Base-by-base conservation (phyloP, 2,329 filamentous ascomycete genomes). In the Pyrenophora seminiperda region DNA sequence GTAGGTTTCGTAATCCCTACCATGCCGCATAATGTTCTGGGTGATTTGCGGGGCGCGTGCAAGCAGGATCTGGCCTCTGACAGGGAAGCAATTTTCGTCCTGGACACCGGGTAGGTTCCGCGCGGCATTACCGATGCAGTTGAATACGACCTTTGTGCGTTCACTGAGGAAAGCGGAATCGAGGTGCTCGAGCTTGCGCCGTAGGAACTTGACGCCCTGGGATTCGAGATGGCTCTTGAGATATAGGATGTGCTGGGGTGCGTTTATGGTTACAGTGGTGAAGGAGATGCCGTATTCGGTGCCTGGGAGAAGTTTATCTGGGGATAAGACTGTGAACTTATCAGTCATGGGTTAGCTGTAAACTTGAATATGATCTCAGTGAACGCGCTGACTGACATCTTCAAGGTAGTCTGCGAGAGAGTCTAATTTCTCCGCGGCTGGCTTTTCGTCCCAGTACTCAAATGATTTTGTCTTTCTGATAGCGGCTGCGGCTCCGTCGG, bases 1-100 rank as follows among this genome's bases (percentile, higher is more conserved):
- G 17, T 61, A 61, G 11, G 58, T 61, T 20, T 61, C 56, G 20
- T 61, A 59, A 17, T 61, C 58, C 19, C 49, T 57, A 3, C 58
- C 58, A 45, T 61, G 58, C 4, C 58, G 50, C 58, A 61, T 61
- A 2, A 59, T 43, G n/a, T 57, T 61, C 22, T 52, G 47, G 1
- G 30, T 9, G 15, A 61, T 52, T 4, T 57, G 53, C 5, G 56
- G 56, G 27, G 58, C 58, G 40, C 48, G 37, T 13, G 52, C 52
- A 10, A 61, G 47, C 9, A 61, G 44, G 10, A 61, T 56, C n/a
- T 61, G 58, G 9, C 56, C 58, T 36, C 58, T 39, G 14, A 54
- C 55, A 9, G 53, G 56, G 37, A 56, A 59, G 27, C 50, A 59
- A 36, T 50, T 54, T 17, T 33, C 7, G 24, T 61, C 58, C 27